Base-by-base conservation (phyloP, 2,329 filamentous ascomycete species). In the Meredithiella fracta region DNA sequence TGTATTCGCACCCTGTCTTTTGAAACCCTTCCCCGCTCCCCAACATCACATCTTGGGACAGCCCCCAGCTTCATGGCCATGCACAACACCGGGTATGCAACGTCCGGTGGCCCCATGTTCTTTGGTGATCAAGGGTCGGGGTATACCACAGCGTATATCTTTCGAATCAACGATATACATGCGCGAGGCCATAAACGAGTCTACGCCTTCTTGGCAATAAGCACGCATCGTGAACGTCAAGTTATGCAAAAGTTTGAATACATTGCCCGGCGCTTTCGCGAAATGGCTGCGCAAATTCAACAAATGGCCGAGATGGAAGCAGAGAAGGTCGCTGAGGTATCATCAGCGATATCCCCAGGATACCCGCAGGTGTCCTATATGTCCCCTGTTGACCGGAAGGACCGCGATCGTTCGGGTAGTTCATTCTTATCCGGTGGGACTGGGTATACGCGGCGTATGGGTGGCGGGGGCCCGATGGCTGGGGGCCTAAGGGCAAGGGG, bases 121-220 rank as follows among this genome's bases (percentile, higher is more conserved):
- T 84, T 85, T 59, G 81, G 81, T 29, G 81, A 85, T 62, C 73
- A 78, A 1, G 65, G 76, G 0, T 76, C 80, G 1, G 81, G 81
- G 29, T 84, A 83, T 66, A 85, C 81, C 0, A 85, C 80, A 0
- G 81, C 80, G 14, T 84, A 82, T 65, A 81, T 84, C 60, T 85
- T 85, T 63, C 80, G 81, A 25, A 81, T 85, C 44, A 77, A 80
- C 5, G 81, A 85, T 63, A 71, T 82, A 37, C 80, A 82, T 60
- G 81, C 81, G 14, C 77, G 81, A 11, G 81, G 81, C 3, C 78
- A 82, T 61, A 80, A 82, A 66, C 75, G 81, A n/a, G 77, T 83
- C 11, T 85, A 85, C 63, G 81, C 81, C 9, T 79, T 85, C 59
- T 66, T 85, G 58, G 79, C 80, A 1, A 73, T 84, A 50, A 81